Evolutionary conservation across 306 rosid genomes (phyloP).

Genomic region (Corylus avellana): DNA sequence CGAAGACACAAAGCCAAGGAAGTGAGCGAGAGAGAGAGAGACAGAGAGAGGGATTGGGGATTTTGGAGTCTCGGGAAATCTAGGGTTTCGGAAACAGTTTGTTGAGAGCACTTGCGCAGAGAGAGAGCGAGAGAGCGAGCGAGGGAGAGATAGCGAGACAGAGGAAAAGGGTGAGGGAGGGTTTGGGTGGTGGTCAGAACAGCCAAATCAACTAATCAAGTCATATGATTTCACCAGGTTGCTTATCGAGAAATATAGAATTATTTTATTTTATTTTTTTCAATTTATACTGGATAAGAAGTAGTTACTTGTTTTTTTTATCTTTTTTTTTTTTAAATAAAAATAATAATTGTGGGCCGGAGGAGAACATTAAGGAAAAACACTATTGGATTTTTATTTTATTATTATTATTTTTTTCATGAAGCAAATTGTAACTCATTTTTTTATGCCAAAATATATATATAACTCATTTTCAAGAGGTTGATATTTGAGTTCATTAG

Average conservation of each 20-base stretch:
- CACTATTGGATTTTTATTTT: too few species aligned
- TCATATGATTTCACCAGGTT: constrained; percentile 17
- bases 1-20: background rate
- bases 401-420: too few species aligned
- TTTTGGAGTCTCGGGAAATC: constrained; percentile 32
- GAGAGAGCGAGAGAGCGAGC: constrained; percentile 25
- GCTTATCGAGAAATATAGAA: background rate
- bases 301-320: background rate
- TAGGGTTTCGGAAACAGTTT: constrained; percentile 41
- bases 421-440: too few species aligned
- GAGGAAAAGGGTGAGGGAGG: constrained; percentile 33
- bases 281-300: too few species aligned
- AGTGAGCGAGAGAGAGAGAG: background rate
- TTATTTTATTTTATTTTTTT: background rate
- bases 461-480: too few species aligned
- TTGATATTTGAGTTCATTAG: too few species aligned
- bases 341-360: background rate
- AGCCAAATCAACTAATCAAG: constrained; percentile 48
- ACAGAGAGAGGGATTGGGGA: background rate
- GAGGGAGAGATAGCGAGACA: background rate
- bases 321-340: background rate
- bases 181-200: constrained; percentile 53
- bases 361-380: too few species aligned
- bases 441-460: too few species aligned
- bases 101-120: constrained; percentile 25